phyloP scores from a whole-genome alignment of 495 filamentous ascomycete species.

The Oidiodendron maius region DNA sequence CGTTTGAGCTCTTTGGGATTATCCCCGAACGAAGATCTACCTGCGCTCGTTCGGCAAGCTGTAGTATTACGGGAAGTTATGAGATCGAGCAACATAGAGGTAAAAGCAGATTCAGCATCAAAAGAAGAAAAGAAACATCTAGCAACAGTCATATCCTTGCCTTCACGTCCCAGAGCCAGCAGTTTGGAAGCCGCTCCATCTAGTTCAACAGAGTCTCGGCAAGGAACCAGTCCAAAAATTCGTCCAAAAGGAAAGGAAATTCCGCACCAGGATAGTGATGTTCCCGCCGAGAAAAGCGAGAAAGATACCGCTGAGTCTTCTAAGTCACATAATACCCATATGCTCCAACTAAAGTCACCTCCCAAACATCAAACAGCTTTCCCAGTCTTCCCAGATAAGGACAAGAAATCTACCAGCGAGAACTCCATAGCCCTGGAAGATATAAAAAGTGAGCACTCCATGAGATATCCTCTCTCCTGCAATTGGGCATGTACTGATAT shows the following conservation, averaged over 20 bases:
- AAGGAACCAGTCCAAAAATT: not conserved
- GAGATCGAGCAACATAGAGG: not conserved
- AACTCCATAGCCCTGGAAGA: not conserved
- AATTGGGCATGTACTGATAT: too few relatives aligned
- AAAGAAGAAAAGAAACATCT: too few relatives aligned
- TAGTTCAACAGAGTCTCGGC: not conserved
- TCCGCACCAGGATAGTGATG: not conserved
- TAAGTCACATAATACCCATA: not conserved
- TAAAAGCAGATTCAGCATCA: not conserved
- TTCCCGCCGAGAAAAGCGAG: not conserved
- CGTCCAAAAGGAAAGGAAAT: not conserved
- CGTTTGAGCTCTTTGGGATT: slow-evolving; percentile 4
- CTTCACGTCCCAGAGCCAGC: not conserved
- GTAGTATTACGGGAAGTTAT: slow-evolving; percentile 8
- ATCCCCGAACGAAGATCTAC: not conserved
- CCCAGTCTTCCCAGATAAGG: not conserved
- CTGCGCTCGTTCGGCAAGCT: slow-evolving; percentile 9
- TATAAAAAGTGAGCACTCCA: too few relatives aligned
- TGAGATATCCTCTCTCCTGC: too few relatives aligned
- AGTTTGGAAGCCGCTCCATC: too few relatives aligned
- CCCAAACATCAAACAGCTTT: not conserved
- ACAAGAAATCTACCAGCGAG: not conserved
- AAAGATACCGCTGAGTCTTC: not conserved
- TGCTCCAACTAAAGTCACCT: not conserved
- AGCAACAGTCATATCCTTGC: not conserved